phyloP scores from a whole-genome alignment of 1,139 yeast genomes.

The Kurtzmaniella quercitrusa region DNA sequence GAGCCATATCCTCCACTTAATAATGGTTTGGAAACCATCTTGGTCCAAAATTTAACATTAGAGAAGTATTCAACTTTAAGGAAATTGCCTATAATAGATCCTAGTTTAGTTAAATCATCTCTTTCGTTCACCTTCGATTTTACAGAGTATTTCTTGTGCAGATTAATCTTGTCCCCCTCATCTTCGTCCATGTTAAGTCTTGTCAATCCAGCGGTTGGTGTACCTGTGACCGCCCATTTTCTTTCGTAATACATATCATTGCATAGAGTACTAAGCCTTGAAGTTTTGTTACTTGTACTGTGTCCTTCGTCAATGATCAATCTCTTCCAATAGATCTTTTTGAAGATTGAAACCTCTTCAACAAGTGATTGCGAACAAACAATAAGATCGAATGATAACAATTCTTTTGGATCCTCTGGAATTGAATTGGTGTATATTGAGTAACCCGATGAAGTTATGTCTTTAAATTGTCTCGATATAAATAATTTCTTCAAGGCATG shows the following conservation, averaged over 20 bases:
- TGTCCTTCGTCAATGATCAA: conserved; percentile 76
- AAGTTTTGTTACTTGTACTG: conserved; percentile 48
- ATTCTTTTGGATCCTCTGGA: conserved; percentile 24
- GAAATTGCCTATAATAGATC: conserved; percentile 49
- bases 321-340: conserved; percentile 58
- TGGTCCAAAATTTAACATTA: conserved; percentile 45
- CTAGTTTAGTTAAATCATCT: conserved; percentile 53
- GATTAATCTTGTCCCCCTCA: conserved; percentile 24
- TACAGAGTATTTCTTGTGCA: conserved; percentile 35
- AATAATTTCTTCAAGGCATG: conserved; percentile 32
- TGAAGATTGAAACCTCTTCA: conserved; percentile 27
- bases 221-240: conserved; percentile 72
- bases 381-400: conserved; percentile 48
- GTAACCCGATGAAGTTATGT: conserved; percentile 12
- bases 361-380: conserved; percentile 44
- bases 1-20: conserved; percentile 35
- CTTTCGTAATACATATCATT: conserved; percentile 51
- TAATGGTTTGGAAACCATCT: conserved; percentile 47
- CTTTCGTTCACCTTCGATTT: conserved; percentile 32
- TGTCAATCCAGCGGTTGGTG: conserved; percentile 70
- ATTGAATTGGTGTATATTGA: conserved; percentile 18
- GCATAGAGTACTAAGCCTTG: conserved; percentile 49
- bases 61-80: conserved; percentile 53
- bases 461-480: conserved; percentile 30
- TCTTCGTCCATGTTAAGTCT: conserved; percentile 52